These are phyloP conservation scores for Tetraselmis chui DNA, from an alignment of 139 green algal genomes.

Conservation along the genomic window DNA sequence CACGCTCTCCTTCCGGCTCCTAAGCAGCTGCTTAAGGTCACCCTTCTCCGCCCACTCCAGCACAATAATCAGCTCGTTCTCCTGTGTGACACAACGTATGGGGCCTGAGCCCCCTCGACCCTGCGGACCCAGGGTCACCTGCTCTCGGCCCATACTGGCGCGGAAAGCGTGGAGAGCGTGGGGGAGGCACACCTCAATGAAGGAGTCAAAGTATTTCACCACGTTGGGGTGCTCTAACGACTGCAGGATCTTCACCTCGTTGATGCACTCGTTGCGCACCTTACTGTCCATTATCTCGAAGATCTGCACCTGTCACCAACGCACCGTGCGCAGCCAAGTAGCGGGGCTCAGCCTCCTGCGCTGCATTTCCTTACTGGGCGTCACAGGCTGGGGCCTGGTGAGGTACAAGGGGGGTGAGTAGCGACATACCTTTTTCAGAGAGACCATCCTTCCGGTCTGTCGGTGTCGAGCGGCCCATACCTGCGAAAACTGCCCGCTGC, in stretches of 20 bases:
- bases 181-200: constrained; percentile 18
- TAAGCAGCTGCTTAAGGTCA: constrained; percentile 34
- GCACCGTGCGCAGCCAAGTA: not conserved
- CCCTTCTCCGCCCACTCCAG: constrained; percentile 48
- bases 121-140: no score
- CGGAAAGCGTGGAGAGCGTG: not conserved
- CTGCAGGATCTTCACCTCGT: constrained; percentile 46
- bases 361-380: constrained; percentile 19
- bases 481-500: constrained; percentile 31
- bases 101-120: no score
- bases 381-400: constrained; percentile 18
- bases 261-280: constrained; percentile 33
- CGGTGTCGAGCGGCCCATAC: constrained; percentile 26
- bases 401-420: constrained; percentile 21
- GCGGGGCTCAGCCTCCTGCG: constrained; percentile 28
- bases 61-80: constrained; percentile 52
- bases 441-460: constrained; percentile 18
- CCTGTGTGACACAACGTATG: constrained; percentile 2
- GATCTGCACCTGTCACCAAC: constrained; percentile 35
- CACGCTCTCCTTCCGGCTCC: not conserved
- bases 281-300: constrained; percentile 53
- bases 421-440: constrained; percentile 30
- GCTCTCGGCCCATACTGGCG: not conserved
- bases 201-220: constrained; percentile 40
- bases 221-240: constrained; percentile 44